Evolutionary conservation across 768 basidiomycete genomes (phyloP).

Genomic region (Termitomyces sp.): DNA sequence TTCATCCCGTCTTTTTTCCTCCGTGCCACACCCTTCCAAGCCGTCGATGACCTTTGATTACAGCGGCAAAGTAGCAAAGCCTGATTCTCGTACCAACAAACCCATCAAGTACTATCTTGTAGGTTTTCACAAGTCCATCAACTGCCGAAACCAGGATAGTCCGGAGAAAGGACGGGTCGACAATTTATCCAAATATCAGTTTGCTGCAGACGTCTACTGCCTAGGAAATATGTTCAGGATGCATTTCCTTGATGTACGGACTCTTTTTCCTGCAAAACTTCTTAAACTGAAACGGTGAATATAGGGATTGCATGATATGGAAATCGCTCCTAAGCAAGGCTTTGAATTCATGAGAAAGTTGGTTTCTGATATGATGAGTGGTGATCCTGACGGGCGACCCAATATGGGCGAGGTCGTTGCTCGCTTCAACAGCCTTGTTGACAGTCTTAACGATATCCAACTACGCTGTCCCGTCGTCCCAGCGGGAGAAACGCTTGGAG

Average conservation of each 20-base stretch:
- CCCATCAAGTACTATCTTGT: constrained; percentile 8
- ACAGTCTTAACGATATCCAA: background rate
- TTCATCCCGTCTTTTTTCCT: background rate
- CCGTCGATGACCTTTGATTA: background rate
- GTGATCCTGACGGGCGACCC: constrained; percentile 1
- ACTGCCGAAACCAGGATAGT: background rate
- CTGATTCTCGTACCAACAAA: background rate
- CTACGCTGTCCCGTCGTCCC: background rate
- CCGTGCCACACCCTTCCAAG: background rate
- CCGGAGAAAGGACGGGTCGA: background rate
- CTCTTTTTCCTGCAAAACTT: background rate
- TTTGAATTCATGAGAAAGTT: constrained; percentile 4
- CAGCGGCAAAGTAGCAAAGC: background rate
- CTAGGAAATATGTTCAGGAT: background rate
- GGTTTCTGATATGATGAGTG: constrained; percentile 1
- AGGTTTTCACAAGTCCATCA: constrained; percentile 4
- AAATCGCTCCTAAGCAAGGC: constrained; percentile 1
- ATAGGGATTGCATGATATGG: background rate
- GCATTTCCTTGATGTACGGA: constrained; percentile 1
- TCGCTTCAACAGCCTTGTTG: background rate
- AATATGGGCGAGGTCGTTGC: background rate
- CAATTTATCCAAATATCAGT: background rate
- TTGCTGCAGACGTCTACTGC: constrained; percentile 3
- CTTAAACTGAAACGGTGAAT: background rate
- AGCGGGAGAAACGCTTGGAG: background rate